Evolutionary conservation across 2,329 filamentous ascomycete species (phyloP).

Genomic region (Myotisia sp.): DNA sequence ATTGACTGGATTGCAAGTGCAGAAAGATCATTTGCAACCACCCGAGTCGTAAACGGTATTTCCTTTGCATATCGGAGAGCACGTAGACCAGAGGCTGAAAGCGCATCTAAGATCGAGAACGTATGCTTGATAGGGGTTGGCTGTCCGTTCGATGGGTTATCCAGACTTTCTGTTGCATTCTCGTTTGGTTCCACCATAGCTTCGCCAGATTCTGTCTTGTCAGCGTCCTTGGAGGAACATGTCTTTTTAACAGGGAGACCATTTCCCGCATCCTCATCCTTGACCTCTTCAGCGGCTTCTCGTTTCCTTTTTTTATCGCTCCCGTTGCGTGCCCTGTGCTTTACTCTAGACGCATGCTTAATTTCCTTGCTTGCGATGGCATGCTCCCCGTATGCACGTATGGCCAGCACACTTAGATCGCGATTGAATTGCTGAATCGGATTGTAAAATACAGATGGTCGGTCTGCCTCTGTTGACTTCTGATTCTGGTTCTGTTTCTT

Average conservation of each 20-base stretch:
- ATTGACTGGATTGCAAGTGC: constrained; percentile 65
- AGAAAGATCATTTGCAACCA: constrained; percentile 85
- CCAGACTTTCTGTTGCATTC: constrained; percentile 4
- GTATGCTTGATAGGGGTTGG: constrained; percentile 23
- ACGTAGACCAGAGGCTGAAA: constrained; percentile 84
- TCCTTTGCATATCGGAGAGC: constrained; percentile 86
- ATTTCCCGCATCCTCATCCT: constrained; percentile 4
- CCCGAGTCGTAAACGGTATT: constrained; percentile 64
- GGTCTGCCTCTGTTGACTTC: constrained; percentile 39
- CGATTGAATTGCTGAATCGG: constrained; percentile 98
- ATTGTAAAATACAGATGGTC: constrained; percentile 88
- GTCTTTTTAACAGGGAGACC: not conserved
- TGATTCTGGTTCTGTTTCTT: constrained; percentile 31
- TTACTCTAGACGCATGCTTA: constrained; percentile 29
- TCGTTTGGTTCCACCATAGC: constrained; percentile 2
- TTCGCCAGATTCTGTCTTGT: constrained; percentile 3
- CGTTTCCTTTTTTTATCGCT: constrained; percentile 27
- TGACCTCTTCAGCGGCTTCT: constrained; percentile 7
- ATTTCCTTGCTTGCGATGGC: constrained; percentile 39
- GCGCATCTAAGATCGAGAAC: constrained; percentile 83
- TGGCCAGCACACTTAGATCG: constrained; percentile 81
- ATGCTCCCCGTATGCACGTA: constrained; percentile 74
- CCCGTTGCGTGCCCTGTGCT: constrained; percentile 22
- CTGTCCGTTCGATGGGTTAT: constrained; percentile 1
- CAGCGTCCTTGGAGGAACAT: constrained; percentile 3